phyloP scores from a whole-genome alignment of 768 basidiomycete species.

The Russula virescens region DNA sequence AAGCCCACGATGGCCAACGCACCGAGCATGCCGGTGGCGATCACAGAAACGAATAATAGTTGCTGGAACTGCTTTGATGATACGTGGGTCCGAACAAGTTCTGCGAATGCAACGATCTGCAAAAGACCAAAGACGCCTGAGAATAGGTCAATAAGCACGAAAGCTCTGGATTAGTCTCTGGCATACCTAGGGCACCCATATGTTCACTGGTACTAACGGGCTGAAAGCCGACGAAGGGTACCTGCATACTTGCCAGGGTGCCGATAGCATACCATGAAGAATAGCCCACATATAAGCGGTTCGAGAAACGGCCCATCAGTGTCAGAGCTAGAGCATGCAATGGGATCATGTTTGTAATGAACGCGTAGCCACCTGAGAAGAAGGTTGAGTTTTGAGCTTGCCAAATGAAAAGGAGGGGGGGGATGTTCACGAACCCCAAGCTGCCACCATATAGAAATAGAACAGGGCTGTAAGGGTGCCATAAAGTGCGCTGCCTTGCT shows the following conservation, averaged over 20 bases:
- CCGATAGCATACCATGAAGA: conserved; percentile 98
- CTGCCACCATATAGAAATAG: conserved; percentile 99
- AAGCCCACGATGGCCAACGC: conserved; percentile 67
- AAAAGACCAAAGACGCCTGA: conserved; percentile 91
- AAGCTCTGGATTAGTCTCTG: neutral
- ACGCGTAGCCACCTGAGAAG: conserved; percentile 83
- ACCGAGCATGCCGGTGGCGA: conserved; percentile 67
- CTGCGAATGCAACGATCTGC: conserved; percentile 91
- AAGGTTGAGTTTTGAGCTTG: neutral
- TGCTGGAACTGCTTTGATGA: conserved; percentile 89
- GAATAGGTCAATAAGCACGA: conserved; percentile 16
- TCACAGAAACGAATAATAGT: conserved; percentile 63
- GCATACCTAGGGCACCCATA: conserved; percentile 91
- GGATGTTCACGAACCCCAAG: conserved; percentile 65
- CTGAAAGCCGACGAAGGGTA: conserved; percentile 98
- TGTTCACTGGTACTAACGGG: conserved; percentile 97
- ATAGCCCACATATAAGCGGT: conserved; percentile 89
- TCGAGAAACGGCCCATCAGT: conserved; percentile 93
- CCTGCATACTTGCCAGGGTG: conserved; percentile 97
- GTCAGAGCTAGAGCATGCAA: conserved; percentile 91
- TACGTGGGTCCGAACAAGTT: conserved; percentile 83
- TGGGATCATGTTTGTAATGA: conserved; percentile 99
- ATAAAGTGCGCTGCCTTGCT: conserved; percentile 87
- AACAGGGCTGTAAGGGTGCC: conserved; percentile 90
- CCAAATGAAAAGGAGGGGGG: conserved; percentile 24